phyloP scores from a whole-genome alignment of 805 yeast genomes.

The Starmerella bombi region DNA sequence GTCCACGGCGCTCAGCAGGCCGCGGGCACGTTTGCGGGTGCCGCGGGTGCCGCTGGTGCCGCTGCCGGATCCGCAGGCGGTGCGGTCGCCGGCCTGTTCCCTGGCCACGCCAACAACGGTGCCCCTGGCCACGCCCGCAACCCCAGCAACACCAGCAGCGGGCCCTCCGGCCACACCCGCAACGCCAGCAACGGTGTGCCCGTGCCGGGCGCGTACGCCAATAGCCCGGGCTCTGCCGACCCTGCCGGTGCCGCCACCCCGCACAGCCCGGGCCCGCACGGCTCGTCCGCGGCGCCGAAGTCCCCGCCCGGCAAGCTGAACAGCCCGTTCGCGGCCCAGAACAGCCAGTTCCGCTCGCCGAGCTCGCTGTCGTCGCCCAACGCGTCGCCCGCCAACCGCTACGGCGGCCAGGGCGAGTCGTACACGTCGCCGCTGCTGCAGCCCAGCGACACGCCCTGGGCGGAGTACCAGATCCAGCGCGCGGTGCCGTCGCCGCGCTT shows the following conservation, averaged over 20 bases:
- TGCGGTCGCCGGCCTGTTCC: neutral
- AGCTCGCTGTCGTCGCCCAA: neutral
- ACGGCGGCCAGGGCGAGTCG: slow-evolving; percentile 1
- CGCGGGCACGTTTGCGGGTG: neutral
- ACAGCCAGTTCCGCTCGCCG: neutral
- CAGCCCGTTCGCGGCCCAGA: slow-evolving; percentile 12
- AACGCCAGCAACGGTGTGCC: neutral
- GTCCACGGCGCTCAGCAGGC: neutral
- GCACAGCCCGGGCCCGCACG: neutral
- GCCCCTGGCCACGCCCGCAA: neutral
- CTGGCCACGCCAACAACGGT: neutral
- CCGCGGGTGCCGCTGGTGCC: neutral
- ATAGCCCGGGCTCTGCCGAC: slow-evolving; percentile 2
- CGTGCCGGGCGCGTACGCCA: neutral
- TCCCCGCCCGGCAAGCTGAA: slow-evolving; percentile 7
- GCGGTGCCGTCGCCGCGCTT: slow-evolving; percentile 86
- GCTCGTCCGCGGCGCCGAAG: neutral
- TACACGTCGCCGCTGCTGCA: slow-evolving; percentile 10
- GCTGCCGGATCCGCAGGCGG: neutral
- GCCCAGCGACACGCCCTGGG: slow-evolving; percentile 27
- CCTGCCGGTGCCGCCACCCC: slow-evolving; percentile 1
- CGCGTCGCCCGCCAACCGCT: neutral
- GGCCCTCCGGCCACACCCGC: neutral
- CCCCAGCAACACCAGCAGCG: neutral
- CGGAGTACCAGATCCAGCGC: slow-evolving; percentile 25